Base-by-base conservation (phyloP, 176 grass and related monocot genomes). In the Juncus effusus region DNA sequence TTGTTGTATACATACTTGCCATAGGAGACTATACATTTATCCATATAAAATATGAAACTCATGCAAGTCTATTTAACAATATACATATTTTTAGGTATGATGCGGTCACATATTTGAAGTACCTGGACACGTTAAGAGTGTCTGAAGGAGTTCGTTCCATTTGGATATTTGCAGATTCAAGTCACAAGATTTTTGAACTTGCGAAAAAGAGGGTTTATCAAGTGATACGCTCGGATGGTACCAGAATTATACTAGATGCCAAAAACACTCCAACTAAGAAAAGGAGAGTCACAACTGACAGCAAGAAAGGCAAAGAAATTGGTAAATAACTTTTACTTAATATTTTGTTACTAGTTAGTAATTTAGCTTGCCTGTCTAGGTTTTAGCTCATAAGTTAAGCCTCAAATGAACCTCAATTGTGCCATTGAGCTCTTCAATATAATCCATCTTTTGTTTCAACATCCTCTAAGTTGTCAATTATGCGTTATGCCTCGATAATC, bases 151-250 rank as follows among this genome's bases (percentile, higher is more conserved):
- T 91, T 61, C 77, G 82, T 38, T 96, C 93, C n/a, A 85, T 96
- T 74, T 96, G 93, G 93, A 82, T 96, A 57, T 87, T 96, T 83
- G 87, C 92, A 52, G 85, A 96, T 61, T 96, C 93, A 64, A 96
- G 87, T 65, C 88, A 91, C 71, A 91, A 79, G 59, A 96, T 91
- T 74, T 96, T 96, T 82, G 87, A 96, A 74, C 77, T 88, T 41
- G 85, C 93, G 28, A 96, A 91, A 66, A 88, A 78, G 63, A 79
- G 93, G 13, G 87, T 96, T 66, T 96, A 91, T 69, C 93, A 89
- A 78, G 82, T 86, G 74, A 51, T 82, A 11, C 82, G 82, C 81
- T 66, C 87, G 73, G 82, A 96, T 41, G 85, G 77, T 57, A 65
- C 51, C 61, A 91, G 82, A 61, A 61, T 82, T 69, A 76, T 13